Conservation (phyloP, 768 basidiomycete genomes). For the Auriscalpium vulgare region DNA sequence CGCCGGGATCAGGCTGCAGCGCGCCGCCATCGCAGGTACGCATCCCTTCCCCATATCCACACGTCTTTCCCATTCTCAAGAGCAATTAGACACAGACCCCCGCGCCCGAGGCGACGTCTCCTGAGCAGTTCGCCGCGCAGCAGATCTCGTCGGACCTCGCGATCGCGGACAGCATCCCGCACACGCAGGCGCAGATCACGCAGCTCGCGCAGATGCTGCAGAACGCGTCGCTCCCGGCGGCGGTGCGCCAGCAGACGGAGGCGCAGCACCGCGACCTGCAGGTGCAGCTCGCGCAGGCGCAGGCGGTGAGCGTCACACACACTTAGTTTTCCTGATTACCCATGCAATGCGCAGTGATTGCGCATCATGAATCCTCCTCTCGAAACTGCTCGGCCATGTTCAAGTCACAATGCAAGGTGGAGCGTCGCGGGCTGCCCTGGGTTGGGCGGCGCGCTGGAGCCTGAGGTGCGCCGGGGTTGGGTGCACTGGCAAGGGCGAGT, state of each 20-base stretch:
- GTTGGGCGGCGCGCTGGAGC: too few relatives aligned
- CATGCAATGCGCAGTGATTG: too few relatives aligned
- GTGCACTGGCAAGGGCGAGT: too few relatives aligned
- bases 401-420: too few relatives aligned
- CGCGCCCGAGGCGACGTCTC: not conserved
- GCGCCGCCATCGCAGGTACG: slow-evolving; percentile 5
- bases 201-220: slow-evolving; percentile 76
- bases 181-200: slow-evolving; percentile 78
- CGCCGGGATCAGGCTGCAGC: not conserved
- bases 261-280: slow-evolving; percentile 78
- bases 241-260: slow-evolving; percentile 73
- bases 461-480: too few relatives aligned
- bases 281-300: slow-evolving; percentile 47
- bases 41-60: not conserved
- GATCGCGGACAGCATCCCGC: slow-evolving; percentile 67
- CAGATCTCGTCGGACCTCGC: slow-evolving; percentile 60
- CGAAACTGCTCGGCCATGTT: too few relatives aligned
- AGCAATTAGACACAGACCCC: slow-evolving; percentile 3
- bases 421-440: too few relatives aligned
- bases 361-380: too few relatives aligned
- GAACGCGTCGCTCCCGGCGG: slow-evolving; percentile 62
- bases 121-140: slow-evolving; percentile 49
- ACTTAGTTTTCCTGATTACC: too few relatives aligned
- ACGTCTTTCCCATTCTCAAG: not conserved
- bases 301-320: too few relatives aligned